phyloP scores from a whole-genome alignment of 371 early-diverging fungal species.

The Parasitella parasitica region DNA sequence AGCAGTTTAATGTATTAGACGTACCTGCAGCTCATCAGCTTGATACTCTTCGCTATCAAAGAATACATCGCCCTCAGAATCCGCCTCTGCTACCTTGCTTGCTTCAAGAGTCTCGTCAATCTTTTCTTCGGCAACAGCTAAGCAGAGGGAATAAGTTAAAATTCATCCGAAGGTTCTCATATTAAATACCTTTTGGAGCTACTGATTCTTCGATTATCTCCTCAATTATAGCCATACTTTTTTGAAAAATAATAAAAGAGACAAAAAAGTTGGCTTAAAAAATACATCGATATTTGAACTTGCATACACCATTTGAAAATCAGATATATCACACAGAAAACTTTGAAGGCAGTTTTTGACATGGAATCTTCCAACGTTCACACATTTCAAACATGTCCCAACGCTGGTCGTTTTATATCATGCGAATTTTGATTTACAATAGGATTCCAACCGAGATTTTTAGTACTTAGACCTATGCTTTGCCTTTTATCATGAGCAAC shows the following conservation, averaged over 20 bases:
- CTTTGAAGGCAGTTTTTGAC: too few relatives aligned
- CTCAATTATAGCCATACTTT: constrained; percentile 50
- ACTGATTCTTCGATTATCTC: constrained; percentile 29
- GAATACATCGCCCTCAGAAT: constrained; percentile 46
- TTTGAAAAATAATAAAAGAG: background rate
- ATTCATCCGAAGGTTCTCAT: background rate
- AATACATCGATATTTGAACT: too few relatives aligned
- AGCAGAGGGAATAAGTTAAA: background rate
- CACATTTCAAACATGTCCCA: too few relatives aligned
- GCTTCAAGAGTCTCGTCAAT: background rate
- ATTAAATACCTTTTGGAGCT: background rate
- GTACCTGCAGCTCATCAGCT: constrained; percentile 38
- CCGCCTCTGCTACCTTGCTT: background rate
- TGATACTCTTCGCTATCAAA: constrained; percentile 39
- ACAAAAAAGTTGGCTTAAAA: background rate
- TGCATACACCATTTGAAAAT: too few relatives aligned
- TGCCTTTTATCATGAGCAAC: too few relatives aligned
- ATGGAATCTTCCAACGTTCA: too few relatives aligned
- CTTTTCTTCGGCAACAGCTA: background rate
- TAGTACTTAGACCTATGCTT: too few relatives aligned
- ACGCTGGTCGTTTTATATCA: too few relatives aligned
- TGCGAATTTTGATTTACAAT: too few relatives aligned
- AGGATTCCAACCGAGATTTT: too few relatives aligned
- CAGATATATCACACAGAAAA: too few relatives aligned
- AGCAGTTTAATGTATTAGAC: background rate